Evolutionary conservation across 2,329 filamentous ascomycete species (phyloP), one percentile per base, ranked within the genome.

Genomic region (Arthrocladium fulminans): DNA sequence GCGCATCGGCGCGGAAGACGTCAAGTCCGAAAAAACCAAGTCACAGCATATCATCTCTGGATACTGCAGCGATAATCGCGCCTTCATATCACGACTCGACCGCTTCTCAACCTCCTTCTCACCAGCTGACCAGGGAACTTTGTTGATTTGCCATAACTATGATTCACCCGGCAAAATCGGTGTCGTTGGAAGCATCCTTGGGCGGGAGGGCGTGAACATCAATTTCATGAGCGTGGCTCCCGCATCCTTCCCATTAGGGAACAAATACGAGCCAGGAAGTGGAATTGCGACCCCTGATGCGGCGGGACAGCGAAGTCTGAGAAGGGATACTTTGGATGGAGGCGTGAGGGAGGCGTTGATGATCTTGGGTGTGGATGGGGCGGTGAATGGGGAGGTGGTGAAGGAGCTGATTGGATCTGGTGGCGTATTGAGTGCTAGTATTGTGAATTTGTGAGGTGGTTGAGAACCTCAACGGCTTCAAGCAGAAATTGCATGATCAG

Each of bases 141-240:
- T 90, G 50, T 71, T 89, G n/a, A 83, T 90, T 51, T 77, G 87
- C 58, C 78, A 87, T 60, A 90, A 90, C 67, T 88, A 86, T 59
- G 86, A 92, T 60, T 76, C 81, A 54, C 84, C 84, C 0, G 86
- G 86, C 9, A 89, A 88, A 71, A 90, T 92, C 62, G 86, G 86
- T 2, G 79, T 80, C 30, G 86, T 92, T 2, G 86, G 86, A 1
- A 81, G 74, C 50, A 73, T 81, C 45, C 67, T 90, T 22, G 86
- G 86, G 0, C 73, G 73, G 30, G 76, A 83, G 30, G 80, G 79
- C 0, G 80, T 92, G 45, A 92, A 92, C 60, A 87, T 90, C 63
- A 77, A 76, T 39, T 88, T 83, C 61, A 92, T 90, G 86, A 81
- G 79, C 60, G 86, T 89, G 1, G 75, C 76, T 41, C 74, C 75